A percentile compares a stretch with the other conserved stretches of the same genome.
phyloP scores from a whole-genome alignment of 768 basidiomycete species.

The Brasilioporus rufonigricans region DNA sequence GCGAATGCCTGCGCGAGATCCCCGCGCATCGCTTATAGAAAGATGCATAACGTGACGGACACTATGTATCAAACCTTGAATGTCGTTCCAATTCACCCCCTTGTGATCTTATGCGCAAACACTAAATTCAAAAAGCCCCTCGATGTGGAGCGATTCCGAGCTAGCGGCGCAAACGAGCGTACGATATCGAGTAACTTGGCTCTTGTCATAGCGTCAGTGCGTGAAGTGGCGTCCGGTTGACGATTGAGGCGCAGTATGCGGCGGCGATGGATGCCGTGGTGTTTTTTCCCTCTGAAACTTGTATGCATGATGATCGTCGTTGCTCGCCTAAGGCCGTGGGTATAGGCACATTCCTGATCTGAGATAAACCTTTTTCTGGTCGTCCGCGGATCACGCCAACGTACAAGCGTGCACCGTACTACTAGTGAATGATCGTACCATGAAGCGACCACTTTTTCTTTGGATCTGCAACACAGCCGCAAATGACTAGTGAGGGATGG shows the following conservation, averaged over 20 bases:
- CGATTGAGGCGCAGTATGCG: neutral
- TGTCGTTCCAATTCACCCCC: neutral
- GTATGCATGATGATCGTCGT: constrained; percentile 25
- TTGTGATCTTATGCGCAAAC: neutral
- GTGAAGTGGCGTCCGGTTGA: constrained; percentile 9
- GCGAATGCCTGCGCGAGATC: constrained; percentile 15
- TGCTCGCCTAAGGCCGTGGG: constrained; percentile 18
- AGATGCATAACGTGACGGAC: constrained; percentile 4
- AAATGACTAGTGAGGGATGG: neutral
- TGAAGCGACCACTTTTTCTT: neutral
- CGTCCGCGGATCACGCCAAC: constrained; percentile 27
- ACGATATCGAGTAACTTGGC: neutral
- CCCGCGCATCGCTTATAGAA: constrained; percentile 19
- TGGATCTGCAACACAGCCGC: constrained; percentile 10
- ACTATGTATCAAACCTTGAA: neutral
- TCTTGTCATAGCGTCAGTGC: neutral
- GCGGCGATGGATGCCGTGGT: constrained; percentile 1
- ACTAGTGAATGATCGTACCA: neutral
- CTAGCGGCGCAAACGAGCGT: neutral
- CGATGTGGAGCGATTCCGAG: constrained; percentile 9
- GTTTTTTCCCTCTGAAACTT: neutral
- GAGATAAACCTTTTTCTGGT: constrained; percentile 21
- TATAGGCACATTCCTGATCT: constrained; percentile 15
- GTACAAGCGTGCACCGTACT: constrained; percentile 1
- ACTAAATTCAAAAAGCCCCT: neutral